Conservation (phyloP, 2,329 filamentous ascomycete species). For the Grosmannia huntii region DNA sequence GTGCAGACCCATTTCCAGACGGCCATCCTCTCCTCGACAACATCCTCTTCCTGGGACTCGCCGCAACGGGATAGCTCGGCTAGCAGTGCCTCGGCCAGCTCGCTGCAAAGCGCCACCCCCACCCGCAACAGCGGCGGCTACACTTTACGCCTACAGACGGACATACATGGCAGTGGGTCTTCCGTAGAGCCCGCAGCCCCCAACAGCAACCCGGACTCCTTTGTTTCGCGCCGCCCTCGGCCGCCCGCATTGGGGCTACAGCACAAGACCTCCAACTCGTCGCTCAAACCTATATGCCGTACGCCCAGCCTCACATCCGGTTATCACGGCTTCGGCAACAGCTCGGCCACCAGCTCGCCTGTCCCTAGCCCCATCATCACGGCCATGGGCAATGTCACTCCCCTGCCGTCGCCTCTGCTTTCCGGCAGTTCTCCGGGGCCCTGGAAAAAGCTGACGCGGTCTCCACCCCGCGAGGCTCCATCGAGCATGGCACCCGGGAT, state of each 20-base stretch:
- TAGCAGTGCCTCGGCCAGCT: not conserved
- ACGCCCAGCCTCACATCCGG: constrained; percentile 46
- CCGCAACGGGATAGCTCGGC: not conserved
- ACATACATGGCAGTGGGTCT: not conserved
- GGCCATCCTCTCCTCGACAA: too few relatives aligned
- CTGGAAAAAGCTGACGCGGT: constrained; percentile 42
- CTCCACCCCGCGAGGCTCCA: constrained; percentile 30
- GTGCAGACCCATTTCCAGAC: not conserved
- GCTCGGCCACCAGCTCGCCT: constrained; percentile 49
- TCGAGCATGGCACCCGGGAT: constrained; percentile 22
- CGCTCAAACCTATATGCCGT: constrained; percentile 38
- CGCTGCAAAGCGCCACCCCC: not conserved
- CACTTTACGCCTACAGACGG: constrained; percentile 9
- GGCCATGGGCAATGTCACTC: constrained; percentile 67
- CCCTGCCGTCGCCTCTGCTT: constrained; percentile 63
- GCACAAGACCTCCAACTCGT: constrained; percentile 29
- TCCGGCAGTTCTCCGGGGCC: constrained; percentile 52
- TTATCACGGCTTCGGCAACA: constrained; percentile 32
- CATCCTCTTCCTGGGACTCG: not conserved
- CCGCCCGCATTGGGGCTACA: constrained; percentile 19
- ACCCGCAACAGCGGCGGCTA: not conserved
- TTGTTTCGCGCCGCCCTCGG: constrained; percentile 13
- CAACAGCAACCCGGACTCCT: not conserved
- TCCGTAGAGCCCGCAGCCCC: not conserved
- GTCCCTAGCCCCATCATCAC: constrained; percentile 63